Evolutionary conservation across 2,329 filamentous ascomycete species (phyloP).

Genomic region (Nigrograna mackinnonii): DNA sequence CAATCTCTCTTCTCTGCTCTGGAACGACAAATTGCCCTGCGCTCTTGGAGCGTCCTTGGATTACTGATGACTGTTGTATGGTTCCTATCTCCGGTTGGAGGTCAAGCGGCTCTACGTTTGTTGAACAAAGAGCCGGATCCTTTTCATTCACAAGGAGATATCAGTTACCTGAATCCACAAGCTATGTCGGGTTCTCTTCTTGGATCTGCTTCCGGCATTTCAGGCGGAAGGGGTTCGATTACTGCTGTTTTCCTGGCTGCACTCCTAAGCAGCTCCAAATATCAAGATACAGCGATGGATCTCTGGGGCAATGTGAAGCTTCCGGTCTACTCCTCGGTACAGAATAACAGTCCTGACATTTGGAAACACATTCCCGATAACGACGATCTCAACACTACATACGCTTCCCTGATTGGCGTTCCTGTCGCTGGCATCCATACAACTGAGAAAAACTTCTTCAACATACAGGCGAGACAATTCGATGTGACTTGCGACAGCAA

Average conservation of each 20-base stretch:
- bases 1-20: slow-evolving; percentile 33
- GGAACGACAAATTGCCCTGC: slow-evolving; percentile 29
- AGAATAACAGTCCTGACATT: slow-evolving; percentile 17
- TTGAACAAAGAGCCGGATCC: slow-evolving; percentile 15
- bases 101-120: slow-evolving; percentile 32
- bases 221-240: slow-evolving; percentile 20
- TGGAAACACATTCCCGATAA: slow-evolving; percentile 19
- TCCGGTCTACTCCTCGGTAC: slow-evolving; percentile 22
- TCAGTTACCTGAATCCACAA: slow-evolving; percentile 22
- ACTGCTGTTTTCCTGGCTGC: slow-evolving; percentile 24
- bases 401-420: slow-evolving; percentile 30
- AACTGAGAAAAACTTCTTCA: slow-evolving; percentile 18
- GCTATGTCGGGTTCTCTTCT: slow-evolving; percentile 13
- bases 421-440: slow-evolving; percentile 14
- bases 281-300: slow-evolving; percentile 24
- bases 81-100: slow-evolving; percentile 32
- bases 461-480: slow-evolving; percentile 27
- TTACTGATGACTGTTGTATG: slow-evolving; percentile 24
- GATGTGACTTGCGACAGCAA: slow-evolving; percentile 27
- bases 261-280: slow-evolving; percentile 25
- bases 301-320: slow-evolving; percentile 33
- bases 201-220: slow-evolving; percentile 11
- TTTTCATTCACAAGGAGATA: slow-evolving; percentile 11
- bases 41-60: slow-evolving; percentile 26
- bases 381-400: slow-evolving; percentile 16